Percentiles rank a stretch among this genome's conserved stretches.
Conservation (phyloP, 73 alveolate species). For the Tetrahymena malaccensis region DNA sequence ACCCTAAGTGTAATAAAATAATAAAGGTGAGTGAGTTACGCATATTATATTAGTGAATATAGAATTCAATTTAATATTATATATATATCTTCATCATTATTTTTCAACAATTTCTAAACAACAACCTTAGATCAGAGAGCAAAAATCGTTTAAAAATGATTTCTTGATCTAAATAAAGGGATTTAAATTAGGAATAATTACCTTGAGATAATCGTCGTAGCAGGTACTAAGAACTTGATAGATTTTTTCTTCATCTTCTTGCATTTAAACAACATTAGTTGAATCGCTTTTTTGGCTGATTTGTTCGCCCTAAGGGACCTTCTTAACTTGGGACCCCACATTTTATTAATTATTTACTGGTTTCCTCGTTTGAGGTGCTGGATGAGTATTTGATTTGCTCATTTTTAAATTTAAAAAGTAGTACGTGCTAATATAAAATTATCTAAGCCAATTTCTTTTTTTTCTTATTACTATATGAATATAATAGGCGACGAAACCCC, state of each 20-base stretch:
- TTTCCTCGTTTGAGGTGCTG: background rate
- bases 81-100: too few species aligned
- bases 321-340: background rate
- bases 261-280: background rate
- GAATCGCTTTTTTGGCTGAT: background rate
- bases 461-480: background rate
- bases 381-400: background rate
- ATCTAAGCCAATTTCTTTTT: background rate
- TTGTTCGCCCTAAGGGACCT: background rate
- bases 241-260: background rate
- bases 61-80: too few species aligned
- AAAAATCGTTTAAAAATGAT: background rate
- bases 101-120: background rate
- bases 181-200: background rate
- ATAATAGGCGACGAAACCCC: background rate
- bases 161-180: too few species aligned
- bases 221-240: background rate
- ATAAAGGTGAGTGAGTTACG: background rate
- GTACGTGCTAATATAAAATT: background rate
- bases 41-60: background rate
- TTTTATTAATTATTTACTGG: background rate
- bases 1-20: background rate
- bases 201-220: background rate
- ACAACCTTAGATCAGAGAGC: background rate
- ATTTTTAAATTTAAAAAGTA: background rate